Evolutionary conservation across 352 stramenopile species (phyloP).

Genomic region (Salisapilia sapeloensis): DNA sequence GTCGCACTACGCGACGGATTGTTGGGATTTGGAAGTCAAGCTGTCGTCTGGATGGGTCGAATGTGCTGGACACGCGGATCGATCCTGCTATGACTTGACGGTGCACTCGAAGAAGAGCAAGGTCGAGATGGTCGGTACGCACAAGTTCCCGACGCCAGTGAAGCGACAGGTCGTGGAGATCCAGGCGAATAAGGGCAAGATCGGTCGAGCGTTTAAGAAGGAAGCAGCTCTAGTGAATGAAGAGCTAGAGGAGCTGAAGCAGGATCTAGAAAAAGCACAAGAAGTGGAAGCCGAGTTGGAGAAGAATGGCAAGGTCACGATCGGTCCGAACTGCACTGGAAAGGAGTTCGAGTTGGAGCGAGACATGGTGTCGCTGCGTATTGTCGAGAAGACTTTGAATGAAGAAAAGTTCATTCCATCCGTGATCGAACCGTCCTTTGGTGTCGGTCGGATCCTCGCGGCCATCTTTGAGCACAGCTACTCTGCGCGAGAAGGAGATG

Average conservation of each 20-base stretch:
- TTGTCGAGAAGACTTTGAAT: constrained; percentile 91
- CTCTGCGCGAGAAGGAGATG: constrained; percentile 89
- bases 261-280: constrained; percentile 75
- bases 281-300: constrained; percentile 87
- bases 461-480: constrained; percentile 98
- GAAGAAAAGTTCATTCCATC: constrained; percentile 97
- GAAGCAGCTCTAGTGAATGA: constrained; percentile 75
- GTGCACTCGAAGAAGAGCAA: constrained; percentile 81
- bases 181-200: constrained; percentile 93
- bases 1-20: constrained; percentile 99
- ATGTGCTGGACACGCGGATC: constrained; percentile 97
- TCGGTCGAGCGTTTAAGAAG: constrained; percentile 94
- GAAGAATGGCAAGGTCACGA: constrained; percentile 70
- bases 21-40: constrained; percentile 99
- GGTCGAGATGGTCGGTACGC: constrained; percentile 76
- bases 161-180: constrained; percentile 89
- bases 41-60: constrained; percentile 97
- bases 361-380: constrained; percentile 91
- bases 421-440: constrained; percentile 99
- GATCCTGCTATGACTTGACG: constrained; percentile 95
- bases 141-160: constrained; percentile 85
- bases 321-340: constrained; percentile 78
- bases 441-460: constrained; percentile 96
- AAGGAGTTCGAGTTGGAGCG: constrained; percentile 86
- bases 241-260: constrained; percentile 63